phyloP scores from a whole-genome alignment of 2,329 filamentous ascomycete genomes.

The Fusarium keratoplasticum region DNA sequence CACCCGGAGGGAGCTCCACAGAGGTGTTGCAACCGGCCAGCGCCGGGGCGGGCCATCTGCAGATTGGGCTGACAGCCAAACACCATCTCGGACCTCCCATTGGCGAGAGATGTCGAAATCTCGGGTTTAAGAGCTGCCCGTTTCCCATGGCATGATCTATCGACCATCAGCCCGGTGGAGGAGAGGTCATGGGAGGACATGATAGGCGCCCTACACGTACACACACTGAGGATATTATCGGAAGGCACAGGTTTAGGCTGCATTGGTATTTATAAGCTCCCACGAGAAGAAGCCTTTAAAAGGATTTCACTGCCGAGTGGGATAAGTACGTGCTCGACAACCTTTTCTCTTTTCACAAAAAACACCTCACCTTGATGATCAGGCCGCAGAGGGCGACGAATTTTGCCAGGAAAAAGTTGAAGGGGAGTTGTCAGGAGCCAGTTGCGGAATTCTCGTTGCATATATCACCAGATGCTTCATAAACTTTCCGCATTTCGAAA shows the following conservation, averaged over 20 bases:
- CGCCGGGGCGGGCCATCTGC: conserved; percentile 25
- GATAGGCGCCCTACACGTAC: background rate
- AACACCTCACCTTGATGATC: background rate
- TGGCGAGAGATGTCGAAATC: conserved; percentile 14
- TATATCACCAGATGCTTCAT: background rate
- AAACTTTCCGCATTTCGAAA: background rate
- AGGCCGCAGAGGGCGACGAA: background rate
- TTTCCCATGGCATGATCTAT: conserved; percentile 7
- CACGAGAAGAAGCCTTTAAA: background rate
- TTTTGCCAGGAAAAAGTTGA: background rate
- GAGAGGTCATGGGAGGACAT: background rate
- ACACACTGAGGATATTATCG: background rate
- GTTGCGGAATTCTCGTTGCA: background rate
- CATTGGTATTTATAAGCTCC: background rate
- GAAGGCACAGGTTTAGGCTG: background rate
- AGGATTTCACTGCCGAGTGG: conserved; percentile 6
- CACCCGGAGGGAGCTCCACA: conserved; percentile 28
- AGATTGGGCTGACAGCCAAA: background rate
- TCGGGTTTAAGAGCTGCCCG: background rate
- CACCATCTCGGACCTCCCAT: background rate
- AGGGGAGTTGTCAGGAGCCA: background rate
- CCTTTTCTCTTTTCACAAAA: background rate
- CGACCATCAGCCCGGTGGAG: background rate
- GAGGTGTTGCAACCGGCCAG: conserved; percentile 24
- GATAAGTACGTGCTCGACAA: conserved; percentile 3